Base-by-base conservation (phyloP, 495 filamentous ascomycete genomes). In the Penicillium soppii region DNA sequence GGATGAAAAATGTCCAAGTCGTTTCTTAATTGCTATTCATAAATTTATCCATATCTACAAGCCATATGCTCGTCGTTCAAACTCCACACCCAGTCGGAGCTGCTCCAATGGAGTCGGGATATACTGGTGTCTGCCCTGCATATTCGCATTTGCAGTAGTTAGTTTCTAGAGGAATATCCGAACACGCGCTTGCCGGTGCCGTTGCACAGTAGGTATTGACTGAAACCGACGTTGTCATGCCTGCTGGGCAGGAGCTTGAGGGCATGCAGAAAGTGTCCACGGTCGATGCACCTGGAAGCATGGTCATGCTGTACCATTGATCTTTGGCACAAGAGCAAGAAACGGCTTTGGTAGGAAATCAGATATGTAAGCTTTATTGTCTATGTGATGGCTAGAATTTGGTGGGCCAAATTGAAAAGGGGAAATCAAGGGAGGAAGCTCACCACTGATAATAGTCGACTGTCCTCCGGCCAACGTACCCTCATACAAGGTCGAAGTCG, bases 191-290 rank as follows among this genome's bases (percentile, higher is more conserved):
- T 3, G 26, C 47, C 12, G 36, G 12, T 36, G 38, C 25, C 0
- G 47, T 49, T 13, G 47, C 47, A n/a, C 47, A 49, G 47, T 49
- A 49, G 25, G 29, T 27, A 29, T 49, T 49, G 12, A 26, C 12
- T 19, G 36, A 39, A 8, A 40, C 16, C 1, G 47, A 49, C 13
- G 47, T 49, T 5, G 47, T 49, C 47, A 49, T 49, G 13, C 36
- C 46, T 1, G 8, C 47, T 20, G 59, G 56, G 35, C 62, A 65
- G n/a, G 36, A 59, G 23, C 38, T 41, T 21, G 55, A 37, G 0
- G 64, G 64, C 64, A 67, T 67, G 38, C 64, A 67, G 58, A 58
- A 67, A 1, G 50, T 62, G 7, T 65, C 56, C 4, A 52, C n/a
- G 6, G 19, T 36, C 5, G 54, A 52, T 0, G 26, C 23, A 2